Evolutionary conservation across 176 grass and related monocot genomes (phyloP), one percentile per base, ranked within the genome.

Genomic region (Oryza meyeriana): DNA sequence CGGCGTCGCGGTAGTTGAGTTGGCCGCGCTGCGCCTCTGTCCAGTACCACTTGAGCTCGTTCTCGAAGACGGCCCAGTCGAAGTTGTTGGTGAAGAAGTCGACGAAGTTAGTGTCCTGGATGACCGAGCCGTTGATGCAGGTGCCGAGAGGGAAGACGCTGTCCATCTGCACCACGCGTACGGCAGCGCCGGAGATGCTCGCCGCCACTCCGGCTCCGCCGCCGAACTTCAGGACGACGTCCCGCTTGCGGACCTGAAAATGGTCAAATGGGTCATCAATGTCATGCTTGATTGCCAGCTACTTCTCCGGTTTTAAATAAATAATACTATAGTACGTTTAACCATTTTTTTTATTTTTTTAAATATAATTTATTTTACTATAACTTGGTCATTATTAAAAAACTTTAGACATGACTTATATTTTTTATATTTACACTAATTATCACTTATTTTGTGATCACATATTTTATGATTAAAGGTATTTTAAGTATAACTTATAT

Each of bases 1-100:
- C 61, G 6, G 76, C 76, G 77, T 78, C 75, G 38, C 0, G 25
- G 75, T 66, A 79, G 62, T 25, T 79, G 40, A 66, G 11, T 28
- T 79, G 77, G 5, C 75, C 75, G 2, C 63, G 75, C 38, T 64
- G 75, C 14, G 25, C 24, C 75, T 77, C 75, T 4, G 75, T 78
- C 61, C 31, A 40, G 89, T 88, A 92, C 90, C 90, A 95, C 76
- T 95, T 95, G 61, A 95, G 90, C 87, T 95, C 93, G 79, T 95
- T 95, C 65, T 84, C 85, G 40, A 95, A 92, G 17, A 95, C 93
- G 0, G 93, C 85, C 90, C 87, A 90, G 71, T 92, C 88, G 85
- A 95, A 88, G 79, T 90, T 67, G 34, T 71, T 42, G 36, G 69
- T 73, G 69, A 73, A 82, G 69, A 82, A 82, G 57, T 82, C 57